Evolutionary conservation across 371 early-diverging fungal species (phyloP), one percentile per base, ranked within the genome.

Genomic region (Apophysomyces trapeziformis): DNA sequence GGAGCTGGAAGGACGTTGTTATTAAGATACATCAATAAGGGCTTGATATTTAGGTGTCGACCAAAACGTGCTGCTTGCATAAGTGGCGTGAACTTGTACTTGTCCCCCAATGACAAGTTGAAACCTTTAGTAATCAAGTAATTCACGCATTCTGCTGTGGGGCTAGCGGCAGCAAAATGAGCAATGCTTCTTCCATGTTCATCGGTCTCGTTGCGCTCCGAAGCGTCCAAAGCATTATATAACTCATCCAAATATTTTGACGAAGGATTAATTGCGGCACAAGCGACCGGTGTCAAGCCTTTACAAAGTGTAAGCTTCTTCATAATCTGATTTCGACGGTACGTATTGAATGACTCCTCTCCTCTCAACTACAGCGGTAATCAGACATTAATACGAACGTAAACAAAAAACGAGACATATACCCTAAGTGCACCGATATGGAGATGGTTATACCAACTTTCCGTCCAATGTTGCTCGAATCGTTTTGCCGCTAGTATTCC

Each of bases 111-210:
- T 5, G 64, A 60, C 0, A 83, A 18, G 8, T 76, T 78, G 26
- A 78, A 71, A 0, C 68, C 71, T 45, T 79, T 58, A 0, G 73
- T 74, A 5, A 85, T 69, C 32, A 89, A 63, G 54, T 71, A 85
- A 26, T 83, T 72, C 38, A 89, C 60, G 35, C 83, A 82, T 14
- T 61, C 86, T 16, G 83, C 68, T 5, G 83, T 82, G 11, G 76
- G 72, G 58, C 84, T 85, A 1, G 74, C 83, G 37, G 86, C 87
- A n/a, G 89, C 87, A 76, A 79, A 89, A 65, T 87, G 87, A 7
- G 83, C 76, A 18, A 85, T 74, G 4, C 75, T 82, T 54, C 89
- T 74, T 0, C 85, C 83, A 39, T 66, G 63, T 0, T 70, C 68
- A 63, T 89, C 89, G 0, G 72, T 67, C 13, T 77, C 73, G 0